Percentiles rank a stretch among this genome's conserved stretches.
These are phyloP conservation scores for Pseudogymnoascus sp. DNA, from an alignment of 2,329 filamentous ascomycete genomes.

Conservation along the genomic window DNA sequence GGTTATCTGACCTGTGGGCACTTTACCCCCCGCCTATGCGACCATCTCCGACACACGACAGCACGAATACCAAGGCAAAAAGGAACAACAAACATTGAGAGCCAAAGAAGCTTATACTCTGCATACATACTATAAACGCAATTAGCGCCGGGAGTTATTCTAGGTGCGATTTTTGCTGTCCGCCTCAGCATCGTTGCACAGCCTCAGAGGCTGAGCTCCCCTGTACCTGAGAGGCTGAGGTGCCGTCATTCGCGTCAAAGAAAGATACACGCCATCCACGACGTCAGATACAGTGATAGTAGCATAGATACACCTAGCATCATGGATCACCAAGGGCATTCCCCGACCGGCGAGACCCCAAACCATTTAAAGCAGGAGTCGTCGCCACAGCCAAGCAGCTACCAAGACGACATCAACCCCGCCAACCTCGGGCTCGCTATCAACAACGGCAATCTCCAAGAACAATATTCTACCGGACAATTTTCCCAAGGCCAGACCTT, in stretches of 20 bases:
- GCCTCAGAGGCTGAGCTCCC: not conserved
- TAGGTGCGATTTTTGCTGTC: not conserved
- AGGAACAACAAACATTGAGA: not conserved
- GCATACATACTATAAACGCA: not conserved
- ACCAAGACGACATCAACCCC: slow-evolving; percentile 3
- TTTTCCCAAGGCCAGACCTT: slow-evolving; percentile 34
- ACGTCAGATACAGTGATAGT: not conserved
- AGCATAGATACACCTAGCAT: not conserved
- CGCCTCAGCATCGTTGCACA: not conserved
- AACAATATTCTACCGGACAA: slow-evolving; percentile 28
- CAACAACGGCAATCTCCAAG: not conserved
- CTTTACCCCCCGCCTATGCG: not conserved
- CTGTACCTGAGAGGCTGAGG: slow-evolving; percentile 1
- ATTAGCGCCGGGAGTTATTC: not conserved
- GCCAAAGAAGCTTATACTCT: not conserved
- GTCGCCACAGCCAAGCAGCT: slow-evolving; percentile 3
- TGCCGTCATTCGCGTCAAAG: not conserved
- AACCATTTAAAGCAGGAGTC: not conserved
- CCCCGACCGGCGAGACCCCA: not conserved
- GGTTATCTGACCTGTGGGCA: not conserved
- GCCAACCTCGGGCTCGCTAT: slow-evolving; percentile 1
- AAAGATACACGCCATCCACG: not conserved
- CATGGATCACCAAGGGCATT: slow-evolving; percentile 2
- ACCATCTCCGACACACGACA: not conserved
- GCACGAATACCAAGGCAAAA: not conserved